These are phyloP conservation scores for Marasmius oreades DNA, from an alignment of 1,284 basidiomycete species.

Conservation along the genomic window DNA sequence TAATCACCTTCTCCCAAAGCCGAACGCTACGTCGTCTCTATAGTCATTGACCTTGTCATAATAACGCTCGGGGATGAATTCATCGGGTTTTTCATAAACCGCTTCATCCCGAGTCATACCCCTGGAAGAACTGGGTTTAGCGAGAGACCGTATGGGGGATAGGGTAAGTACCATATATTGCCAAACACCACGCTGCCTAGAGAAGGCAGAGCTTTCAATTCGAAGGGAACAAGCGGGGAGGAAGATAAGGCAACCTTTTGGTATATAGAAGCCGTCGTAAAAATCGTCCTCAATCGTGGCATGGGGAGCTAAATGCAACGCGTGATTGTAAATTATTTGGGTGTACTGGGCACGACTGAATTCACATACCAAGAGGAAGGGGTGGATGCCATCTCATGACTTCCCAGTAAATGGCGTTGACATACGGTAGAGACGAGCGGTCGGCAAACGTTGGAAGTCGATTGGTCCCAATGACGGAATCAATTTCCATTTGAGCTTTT, in stretches of 20 bases:
- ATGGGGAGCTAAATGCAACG: constrained; percentile 17
- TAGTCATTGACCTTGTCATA: constrained; percentile 22
- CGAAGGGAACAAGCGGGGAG: not conserved
- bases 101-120: constrained; percentile 29
- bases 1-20: constrained; percentile 30
- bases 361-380: constrained; percentile 25
- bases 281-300: constrained; percentile 25
- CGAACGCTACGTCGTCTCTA: constrained; percentile 25
- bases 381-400: constrained; percentile 17
- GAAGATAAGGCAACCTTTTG: constrained; percentile 21
- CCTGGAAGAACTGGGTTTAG: constrained; percentile 18
- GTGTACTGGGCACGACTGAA: constrained; percentile 8
- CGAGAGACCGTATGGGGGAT: not conserved
- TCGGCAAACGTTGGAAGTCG: not conserved
- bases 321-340: not conserved
- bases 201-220: not conserved
- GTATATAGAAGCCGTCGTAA: constrained; percentile 30
- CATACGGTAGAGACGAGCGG: not conserved
- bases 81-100: constrained; percentile 26
- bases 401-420: not conserved
- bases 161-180: constrained; percentile 30
- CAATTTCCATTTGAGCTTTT: not conserved
- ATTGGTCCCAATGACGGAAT: not conserved
- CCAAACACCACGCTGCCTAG: constrained; percentile 22
- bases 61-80: constrained; percentile 29